phyloP scores from a whole-genome alignment of 1,284 basidiomycete species.

The Rhodofomes roseus region DNA sequence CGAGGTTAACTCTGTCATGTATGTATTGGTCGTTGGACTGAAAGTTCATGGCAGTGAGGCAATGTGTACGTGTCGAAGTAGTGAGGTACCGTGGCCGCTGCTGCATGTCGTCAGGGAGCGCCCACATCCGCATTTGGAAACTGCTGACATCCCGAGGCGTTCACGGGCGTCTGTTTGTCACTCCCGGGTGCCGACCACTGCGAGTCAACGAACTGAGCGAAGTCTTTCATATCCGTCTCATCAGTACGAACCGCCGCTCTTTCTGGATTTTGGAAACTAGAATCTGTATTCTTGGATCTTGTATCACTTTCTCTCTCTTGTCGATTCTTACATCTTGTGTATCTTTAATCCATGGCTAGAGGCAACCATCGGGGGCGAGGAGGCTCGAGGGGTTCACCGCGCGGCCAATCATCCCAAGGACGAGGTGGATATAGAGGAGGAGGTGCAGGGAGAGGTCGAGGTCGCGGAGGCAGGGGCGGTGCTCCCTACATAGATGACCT shows the following conservation, averaged over 20 bases:
- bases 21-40: slow-evolving; percentile 35
- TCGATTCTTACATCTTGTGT: slow-evolving; percentile 11
- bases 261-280: background rate
- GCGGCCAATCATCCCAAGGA: background rate
- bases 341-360: slow-evolving; percentile 22
- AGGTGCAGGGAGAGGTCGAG: slow-evolving; percentile 23
- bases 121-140: background rate
- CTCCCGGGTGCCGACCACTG: background rate
- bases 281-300: background rate
- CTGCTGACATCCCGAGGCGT: background rate
- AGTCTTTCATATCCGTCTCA: background rate
- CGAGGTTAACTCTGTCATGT: slow-evolving; percentile 70
- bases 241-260: background rate
- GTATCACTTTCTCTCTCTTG: background rate
- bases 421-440: slow-evolving; percentile 9
- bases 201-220: background rate
- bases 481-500: slow-evolving; percentile 19
- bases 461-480: slow-evolving; percentile 22
- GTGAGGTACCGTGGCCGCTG: background rate
- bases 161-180: background rate
- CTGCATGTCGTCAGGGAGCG: background rate
- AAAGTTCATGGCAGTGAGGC: slow-evolving; percentile 18
- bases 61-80: background rate
- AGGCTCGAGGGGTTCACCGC: slow-evolving; percentile 11
- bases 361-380: slow-evolving; percentile 23